A percentile compares a stretch with the other conserved stretches of the same genome.
These are phyloP conservation scores for Cercophora sp. DNA, from an alignment of 495 filamentous ascomycete species.

Conservation along the genomic window DNA sequence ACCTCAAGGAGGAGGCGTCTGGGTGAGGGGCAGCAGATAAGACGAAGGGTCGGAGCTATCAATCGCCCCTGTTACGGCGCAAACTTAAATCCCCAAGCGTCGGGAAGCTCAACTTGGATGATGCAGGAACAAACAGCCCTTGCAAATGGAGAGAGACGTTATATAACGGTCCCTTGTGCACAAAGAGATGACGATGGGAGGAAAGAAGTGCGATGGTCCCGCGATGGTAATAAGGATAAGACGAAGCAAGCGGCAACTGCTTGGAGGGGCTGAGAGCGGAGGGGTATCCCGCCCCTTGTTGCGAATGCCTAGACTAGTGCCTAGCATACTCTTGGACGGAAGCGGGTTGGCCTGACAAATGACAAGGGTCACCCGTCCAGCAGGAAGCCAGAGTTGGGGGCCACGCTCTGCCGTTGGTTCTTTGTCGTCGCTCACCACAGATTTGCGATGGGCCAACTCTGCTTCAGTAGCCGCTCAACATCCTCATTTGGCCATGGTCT, in stretches of 20 bases:
- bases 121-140: too few relatives aligned
- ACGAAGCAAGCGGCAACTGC: slow-evolving; percentile 7
- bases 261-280: slow-evolving; percentile 14
- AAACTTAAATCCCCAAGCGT: too few relatives aligned
- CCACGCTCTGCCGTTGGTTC: slow-evolving; percentile 5
- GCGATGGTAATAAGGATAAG: not conserved
- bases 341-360: slow-evolving; percentile 16
- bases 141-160: not conserved
- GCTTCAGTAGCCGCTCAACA: slow-evolving; percentile 24
- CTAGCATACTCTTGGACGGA: too few relatives aligned
- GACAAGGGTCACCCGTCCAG: slow-evolving; percentile 3
- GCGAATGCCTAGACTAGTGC: too few relatives aligned
- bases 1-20: too few relatives aligned
- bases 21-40: too few relatives aligned
- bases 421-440: slow-evolving; percentile 12
- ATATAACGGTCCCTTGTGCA: too few relatives aligned
- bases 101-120: too few relatives aligned
- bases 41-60: too few relatives aligned
- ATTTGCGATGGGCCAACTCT: slow-evolving; percentile 7
- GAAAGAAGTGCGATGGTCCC: not conserved
- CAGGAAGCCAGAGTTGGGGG: not conserved
- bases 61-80: too few relatives aligned
- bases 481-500: slow-evolving; percentile 6
- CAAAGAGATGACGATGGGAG: not conserved
- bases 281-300: not conserved